Evolutionary conservation across 2,329 filamentous ascomycete genomes (phyloP).

Genomic region (Grosmannia clavigera): DNA sequence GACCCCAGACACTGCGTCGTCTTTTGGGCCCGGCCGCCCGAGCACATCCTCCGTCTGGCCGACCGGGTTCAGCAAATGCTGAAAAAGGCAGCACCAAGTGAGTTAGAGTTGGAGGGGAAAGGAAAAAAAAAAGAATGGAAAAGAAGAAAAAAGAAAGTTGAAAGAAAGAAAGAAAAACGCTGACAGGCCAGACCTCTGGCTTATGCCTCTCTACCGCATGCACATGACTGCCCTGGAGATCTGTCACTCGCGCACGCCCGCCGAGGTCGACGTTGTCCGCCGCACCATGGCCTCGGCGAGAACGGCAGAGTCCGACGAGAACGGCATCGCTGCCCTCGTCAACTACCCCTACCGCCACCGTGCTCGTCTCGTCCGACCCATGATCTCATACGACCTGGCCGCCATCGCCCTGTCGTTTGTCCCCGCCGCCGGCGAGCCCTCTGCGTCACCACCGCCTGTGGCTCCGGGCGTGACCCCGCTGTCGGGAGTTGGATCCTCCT

Average conservation of each 20-base stretch:
- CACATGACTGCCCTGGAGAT: conserved; percentile 82
- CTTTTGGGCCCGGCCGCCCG: conserved; percentile 76
- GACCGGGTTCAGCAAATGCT: conserved; percentile 56
- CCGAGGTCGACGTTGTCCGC: conserved; percentile 55
- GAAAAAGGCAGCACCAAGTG: conserved; percentile 54
- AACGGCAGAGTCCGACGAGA: conserved; percentile 6
- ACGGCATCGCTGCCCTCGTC: conserved; percentile 45
- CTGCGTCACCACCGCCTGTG: conserved; percentile 26
- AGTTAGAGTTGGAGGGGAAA: conserved; percentile 16
- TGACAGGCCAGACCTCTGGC: conserved; percentile 44
- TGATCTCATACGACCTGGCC: conserved; percentile 72
- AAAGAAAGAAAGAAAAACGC: neutral
- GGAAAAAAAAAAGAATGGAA: no score
- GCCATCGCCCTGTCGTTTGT: conserved; percentile 81
- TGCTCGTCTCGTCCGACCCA: conserved; percentile 66
- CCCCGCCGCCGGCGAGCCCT: conserved; percentile 55
- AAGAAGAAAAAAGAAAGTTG: no score
- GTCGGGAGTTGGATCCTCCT: neutral
- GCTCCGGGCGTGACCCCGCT: conserved; percentile 18
- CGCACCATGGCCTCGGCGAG: conserved; percentile 27
- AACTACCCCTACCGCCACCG: conserved; percentile 51
- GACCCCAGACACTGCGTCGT: conserved; percentile 75
- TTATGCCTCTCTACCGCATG: conserved; percentile 66
- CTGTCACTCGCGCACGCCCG: conserved; percentile 61
- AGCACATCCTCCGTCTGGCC: conserved; percentile 56